Conservation (phyloP, 2,329 filamentous ascomycete species). For the Mollisia scopiformis region DNA sequence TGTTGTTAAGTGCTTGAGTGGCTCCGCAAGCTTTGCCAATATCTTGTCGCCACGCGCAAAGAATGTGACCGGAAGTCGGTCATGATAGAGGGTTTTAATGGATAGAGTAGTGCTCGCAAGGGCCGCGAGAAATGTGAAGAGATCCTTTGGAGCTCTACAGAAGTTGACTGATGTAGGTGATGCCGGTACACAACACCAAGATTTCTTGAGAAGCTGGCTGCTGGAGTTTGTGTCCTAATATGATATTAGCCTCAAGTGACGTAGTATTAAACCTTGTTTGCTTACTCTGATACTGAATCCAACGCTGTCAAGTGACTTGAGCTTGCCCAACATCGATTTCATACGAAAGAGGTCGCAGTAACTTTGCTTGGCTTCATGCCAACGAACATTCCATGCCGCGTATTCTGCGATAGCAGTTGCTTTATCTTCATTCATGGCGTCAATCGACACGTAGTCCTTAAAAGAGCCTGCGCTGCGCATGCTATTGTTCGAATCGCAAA, state of each 20-base stretch:
- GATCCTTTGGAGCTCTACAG: no score
- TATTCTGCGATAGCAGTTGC: not conserved
- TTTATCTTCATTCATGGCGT: not conserved
- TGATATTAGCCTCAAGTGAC: no score
- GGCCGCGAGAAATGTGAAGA: no score
- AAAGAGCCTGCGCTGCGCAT: not conserved
- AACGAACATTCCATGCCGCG: not conserved
- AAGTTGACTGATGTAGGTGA: no score
- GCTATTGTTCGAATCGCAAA: no score
- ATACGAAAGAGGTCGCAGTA: not conserved
- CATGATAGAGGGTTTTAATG: not conserved
- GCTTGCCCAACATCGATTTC: not conserved
- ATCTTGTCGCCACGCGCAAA: not conserved
- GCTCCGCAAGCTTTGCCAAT: not conserved
- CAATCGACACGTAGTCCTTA: not conserved
- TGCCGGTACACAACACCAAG: no score
- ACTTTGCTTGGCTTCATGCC: not conserved
- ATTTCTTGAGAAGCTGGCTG: no score
- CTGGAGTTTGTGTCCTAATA: no score
- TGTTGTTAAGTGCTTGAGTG: not conserved
- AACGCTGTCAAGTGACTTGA: no score
- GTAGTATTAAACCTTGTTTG: no score
- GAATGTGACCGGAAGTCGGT: slow-evolving; percentile 1
- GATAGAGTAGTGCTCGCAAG: not conserved
- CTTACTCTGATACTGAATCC: no score